Evolutionary conservation across 2,329 filamentous ascomycete genomes (phyloP), one percentile per base, ranked within the genome.

Genomic region (Herpomyces periplanetae): DNA sequence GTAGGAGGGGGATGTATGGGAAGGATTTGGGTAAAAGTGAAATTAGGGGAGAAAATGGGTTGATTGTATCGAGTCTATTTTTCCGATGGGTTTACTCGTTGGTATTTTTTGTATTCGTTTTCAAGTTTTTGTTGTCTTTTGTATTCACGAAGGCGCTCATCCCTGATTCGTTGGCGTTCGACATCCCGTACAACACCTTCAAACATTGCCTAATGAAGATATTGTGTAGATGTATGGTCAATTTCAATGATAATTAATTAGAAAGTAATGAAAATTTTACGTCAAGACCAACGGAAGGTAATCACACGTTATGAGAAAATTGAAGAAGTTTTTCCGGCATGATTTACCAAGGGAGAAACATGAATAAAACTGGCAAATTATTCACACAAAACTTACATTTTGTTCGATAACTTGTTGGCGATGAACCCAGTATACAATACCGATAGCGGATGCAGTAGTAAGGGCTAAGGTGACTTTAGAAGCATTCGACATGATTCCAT

Each of bases 161-260:
- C 52, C 42, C 88, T 88, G 27, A 88, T 37, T 17, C 65, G 58
- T 36, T 87, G 73, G 34, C 84, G 69, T 34, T 91, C 75, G 48
- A 88, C 64, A 33, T 96, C 80, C 26, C 75, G 65, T 27, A 91
- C 45, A 16, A 96, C 80, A 17, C 80, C 80, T 28, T 63, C 55
- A 34, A 96, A 80, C 80, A 96, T 96, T 22, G 68, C 65, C 80
- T 75, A 25, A 13, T 11, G 13, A 5, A 17, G 5, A 8, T 12
- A 12, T 17, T 10, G 13, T 9, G 8, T 10, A 6, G 10, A 5
- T 5, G 6, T 12, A 5, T 10, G 6, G 13, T 5, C 6, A 10
- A 8, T 10, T 17, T 5, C 5, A 6, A n/a, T n/a, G n/a, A n/a
- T n/a, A n/a, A n/a, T n/a, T n/a, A n/a, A n/a, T n/a, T n/a, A n/a